These are phyloP conservation scores for Trametopsis cervina DNA, from an alignment of 768 basidiomycete species.

Conservation along the genomic window DNA sequence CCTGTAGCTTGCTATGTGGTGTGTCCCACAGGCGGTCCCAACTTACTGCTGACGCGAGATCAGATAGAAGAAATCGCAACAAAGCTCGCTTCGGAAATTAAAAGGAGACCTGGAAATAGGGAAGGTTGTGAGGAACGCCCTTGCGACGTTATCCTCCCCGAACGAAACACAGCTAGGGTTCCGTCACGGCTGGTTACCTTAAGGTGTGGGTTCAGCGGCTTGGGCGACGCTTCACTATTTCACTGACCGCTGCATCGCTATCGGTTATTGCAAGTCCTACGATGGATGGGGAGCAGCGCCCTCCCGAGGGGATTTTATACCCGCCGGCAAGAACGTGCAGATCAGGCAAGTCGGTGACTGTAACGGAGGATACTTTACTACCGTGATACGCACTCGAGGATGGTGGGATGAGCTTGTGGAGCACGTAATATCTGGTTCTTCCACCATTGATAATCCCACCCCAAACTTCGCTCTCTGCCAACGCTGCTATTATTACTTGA, in stretches of 20 bases:
- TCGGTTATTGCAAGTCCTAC: constrained; percentile 1
- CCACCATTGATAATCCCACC: neutral
- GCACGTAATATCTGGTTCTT: neutral
- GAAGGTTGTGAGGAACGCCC: neutral
- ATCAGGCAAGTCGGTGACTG: neutral
- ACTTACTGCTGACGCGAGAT: neutral
- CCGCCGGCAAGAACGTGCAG: neutral
- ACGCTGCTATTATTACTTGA: constrained; percentile 1
- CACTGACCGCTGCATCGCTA: neutral
- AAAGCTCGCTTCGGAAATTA: neutral
- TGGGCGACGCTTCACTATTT: no score
- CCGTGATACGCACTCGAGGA: neutral
- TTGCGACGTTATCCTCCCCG: neutral
- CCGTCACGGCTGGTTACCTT: neutral
- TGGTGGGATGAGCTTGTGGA: neutral
- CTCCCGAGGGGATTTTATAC: neutral
- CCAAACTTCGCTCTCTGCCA: neutral
- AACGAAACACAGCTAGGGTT: neutral
- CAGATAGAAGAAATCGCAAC: neutral
- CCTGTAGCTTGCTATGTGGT: constrained; percentile 5
- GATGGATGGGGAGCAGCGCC: neutral
- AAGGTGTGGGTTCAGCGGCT: neutral
- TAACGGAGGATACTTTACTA: neutral
- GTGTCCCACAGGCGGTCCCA: neutral
- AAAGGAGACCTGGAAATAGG: neutral